A percentile compares a stretch with the other conserved stretches of the same genome.
These are phyloP conservation scores for Boletus tomentosulus DNA, from an alignment of 768 basidiomycete genomes.

Conservation along the genomic window DNA sequence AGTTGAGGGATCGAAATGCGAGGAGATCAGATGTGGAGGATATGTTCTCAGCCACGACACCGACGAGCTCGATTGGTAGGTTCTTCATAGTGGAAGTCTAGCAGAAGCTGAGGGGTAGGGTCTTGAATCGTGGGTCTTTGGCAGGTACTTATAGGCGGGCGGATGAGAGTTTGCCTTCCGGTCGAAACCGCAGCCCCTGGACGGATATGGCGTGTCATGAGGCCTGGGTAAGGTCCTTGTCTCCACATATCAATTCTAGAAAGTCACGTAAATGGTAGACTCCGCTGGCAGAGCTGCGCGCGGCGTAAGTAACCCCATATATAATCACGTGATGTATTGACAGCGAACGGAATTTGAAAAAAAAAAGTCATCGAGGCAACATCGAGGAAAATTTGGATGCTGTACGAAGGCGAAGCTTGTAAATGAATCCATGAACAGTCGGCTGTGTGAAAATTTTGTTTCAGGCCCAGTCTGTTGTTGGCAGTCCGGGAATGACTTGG, in stretches of 20 bases:
- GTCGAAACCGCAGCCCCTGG: neutral
- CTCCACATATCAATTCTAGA: neutral
- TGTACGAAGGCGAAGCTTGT: neutral
- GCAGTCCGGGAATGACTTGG: too few relatives aligned
- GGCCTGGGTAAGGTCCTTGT: too few relatives aligned
- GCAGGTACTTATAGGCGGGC: neutral
- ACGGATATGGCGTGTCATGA: neutral
- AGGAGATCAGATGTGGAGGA: constrained; percentile 26
- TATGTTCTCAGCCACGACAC: constrained; percentile 21
- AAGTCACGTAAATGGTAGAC: neutral
- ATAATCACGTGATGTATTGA: neutral
- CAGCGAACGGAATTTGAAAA: neutral
- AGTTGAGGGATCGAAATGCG: constrained; percentile 25
- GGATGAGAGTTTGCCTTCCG: neutral
- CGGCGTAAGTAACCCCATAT: too few relatives aligned
- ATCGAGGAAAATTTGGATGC: neutral
- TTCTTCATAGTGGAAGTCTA: constrained; percentile 15
- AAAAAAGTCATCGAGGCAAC: too few relatives aligned
- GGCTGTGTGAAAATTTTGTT: too few relatives aligned
- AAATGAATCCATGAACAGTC: neutral
- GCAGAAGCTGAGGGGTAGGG: neutral
- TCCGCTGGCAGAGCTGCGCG: too few relatives aligned
- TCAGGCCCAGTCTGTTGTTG: too few relatives aligned
- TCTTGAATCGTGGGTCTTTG: too few relatives aligned
- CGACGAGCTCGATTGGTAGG: constrained; percentile 28